These are phyloP conservation scores for Hydrangea macrophylla DNA, from an alignment of 148 eudicot genomes.

Conservation along the genomic window DNA sequence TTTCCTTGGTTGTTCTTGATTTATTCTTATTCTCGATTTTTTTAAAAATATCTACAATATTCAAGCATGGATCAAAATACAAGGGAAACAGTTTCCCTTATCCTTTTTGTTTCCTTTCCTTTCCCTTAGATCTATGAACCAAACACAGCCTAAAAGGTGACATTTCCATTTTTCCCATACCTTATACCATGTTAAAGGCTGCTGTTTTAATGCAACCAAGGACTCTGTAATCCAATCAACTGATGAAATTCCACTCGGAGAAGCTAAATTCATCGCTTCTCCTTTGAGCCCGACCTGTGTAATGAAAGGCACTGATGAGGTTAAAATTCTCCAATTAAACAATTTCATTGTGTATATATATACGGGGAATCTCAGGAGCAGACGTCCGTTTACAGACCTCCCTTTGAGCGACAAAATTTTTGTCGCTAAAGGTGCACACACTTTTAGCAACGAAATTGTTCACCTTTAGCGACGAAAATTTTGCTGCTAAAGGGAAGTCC, in stretches of 20 bases:
- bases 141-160: not conserved
- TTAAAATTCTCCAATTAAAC: not conserved
- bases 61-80: no score
- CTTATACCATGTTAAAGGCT: slow-evolving; percentile 90
- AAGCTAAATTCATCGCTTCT: slow-evolving; percentile 63
- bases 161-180: slow-evolving; percentile 28
- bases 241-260: slow-evolving; percentile 47
- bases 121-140: not conserved
- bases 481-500: no score
- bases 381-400: no score
- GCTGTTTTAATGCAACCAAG: slow-evolving; percentile 38
- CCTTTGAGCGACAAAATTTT: no score
- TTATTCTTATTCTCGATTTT: no score
- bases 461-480: no score
- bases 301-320: slow-evolving; percentile 5
- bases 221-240: slow-evolving; percentile 64
- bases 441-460: no score
- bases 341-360: not conserved
- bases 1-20: not conserved
- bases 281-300: slow-evolving; percentile 83
- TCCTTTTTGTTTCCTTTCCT: no score
- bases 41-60: no score
- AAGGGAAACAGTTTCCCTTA: no score
- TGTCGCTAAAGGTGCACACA: no score
- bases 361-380: not conserved